A percentile compares a stretch with the other conserved stretches of the same genome.
These are phyloP conservation scores for Zopfia rhizophila DNA, from an alignment of 2,329 filamentous ascomycete species.

Conservation along the genomic window DNA sequence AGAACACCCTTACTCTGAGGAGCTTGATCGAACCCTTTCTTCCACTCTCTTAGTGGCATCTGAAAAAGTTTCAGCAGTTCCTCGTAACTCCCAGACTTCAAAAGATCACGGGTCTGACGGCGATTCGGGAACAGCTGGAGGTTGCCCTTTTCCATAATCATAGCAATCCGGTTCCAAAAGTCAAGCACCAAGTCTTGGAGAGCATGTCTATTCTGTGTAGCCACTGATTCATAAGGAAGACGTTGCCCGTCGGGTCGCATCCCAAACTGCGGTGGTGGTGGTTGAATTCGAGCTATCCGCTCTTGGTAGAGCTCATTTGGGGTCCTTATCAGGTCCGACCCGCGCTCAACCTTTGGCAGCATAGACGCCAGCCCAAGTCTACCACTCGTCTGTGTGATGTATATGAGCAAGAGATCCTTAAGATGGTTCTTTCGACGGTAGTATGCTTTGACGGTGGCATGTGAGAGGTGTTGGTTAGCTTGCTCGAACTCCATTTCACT, in stretches of 20 bases:
- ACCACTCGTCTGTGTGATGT: slow-evolving; percentile 92
- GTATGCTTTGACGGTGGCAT: slow-evolving; percentile 76
- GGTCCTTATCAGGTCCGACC: slow-evolving; percentile 39
- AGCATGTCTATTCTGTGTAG: slow-evolving; percentile 49
- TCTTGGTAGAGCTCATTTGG: slow-evolving; percentile 48
- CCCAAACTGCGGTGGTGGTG: slow-evolving; percentile 47
- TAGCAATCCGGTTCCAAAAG: slow-evolving; percentile 94
- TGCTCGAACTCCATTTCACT: slow-evolving; percentile 71
- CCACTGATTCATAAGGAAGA: slow-evolving; percentile 47
- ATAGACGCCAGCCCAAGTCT: slow-evolving; percentile 93
- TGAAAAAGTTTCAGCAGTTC: slow-evolving; percentile 83
- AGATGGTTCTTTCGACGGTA: slow-evolving; percentile 82
- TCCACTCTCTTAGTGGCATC: slow-evolving; percentile 81
- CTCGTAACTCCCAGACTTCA: slow-evolving; percentile 86
- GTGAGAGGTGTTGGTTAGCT: slow-evolving; percentile 50
- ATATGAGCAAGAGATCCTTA: slow-evolving; percentile 86
- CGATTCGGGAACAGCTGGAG: slow-evolving; percentile 87
- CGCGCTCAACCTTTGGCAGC: slow-evolving; percentile 69
- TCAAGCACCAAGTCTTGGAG: slow-evolving; percentile 71
- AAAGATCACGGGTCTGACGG: slow-evolving; percentile 87
- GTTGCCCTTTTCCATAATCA: slow-evolving; percentile 91
- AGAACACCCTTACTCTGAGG: slow-evolving; percentile 53
- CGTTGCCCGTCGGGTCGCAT: slow-evolving; percentile 49
- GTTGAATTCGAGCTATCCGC: slow-evolving; percentile 47
- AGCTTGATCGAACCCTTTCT: slow-evolving; percentile 82